Conservation (phyloP, 352 stramenopile species). For the Aphanomyces stellatus region DNA sequence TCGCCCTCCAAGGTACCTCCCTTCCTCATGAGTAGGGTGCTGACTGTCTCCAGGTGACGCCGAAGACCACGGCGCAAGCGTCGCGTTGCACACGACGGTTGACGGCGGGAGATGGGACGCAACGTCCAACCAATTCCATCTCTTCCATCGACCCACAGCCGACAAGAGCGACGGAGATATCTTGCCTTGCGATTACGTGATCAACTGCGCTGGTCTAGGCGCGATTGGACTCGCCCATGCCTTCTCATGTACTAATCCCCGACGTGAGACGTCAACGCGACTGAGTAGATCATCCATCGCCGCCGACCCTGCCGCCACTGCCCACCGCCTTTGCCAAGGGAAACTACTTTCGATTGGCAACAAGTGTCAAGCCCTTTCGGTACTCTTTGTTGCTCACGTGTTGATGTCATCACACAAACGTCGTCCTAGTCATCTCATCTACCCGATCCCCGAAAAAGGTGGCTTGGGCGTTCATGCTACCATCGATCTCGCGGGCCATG, state of each 20-base stretch:
- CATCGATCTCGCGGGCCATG: constrained; percentile 86
- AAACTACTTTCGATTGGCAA: constrained; percentile 90
- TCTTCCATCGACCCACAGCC: constrained; percentile 10
- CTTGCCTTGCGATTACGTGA: constrained; percentile 84
- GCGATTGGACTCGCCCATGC: constrained; percentile 35
- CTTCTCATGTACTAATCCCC: constrained; percentile 12
- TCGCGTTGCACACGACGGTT: constrained; percentile 70
- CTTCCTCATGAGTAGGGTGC: neutral
- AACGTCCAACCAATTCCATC: constrained; percentile 23
- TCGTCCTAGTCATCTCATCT: constrained; percentile 80
- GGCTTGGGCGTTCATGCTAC: constrained; percentile 96
- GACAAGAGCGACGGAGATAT: constrained; percentile 40
- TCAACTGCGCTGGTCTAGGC: constrained; percentile 89
- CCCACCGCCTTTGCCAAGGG: constrained; percentile 88
- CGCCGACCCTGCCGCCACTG: too few species aligned
- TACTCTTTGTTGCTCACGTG: constrained; percentile 12
- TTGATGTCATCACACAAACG: too few species aligned
- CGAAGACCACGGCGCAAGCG: constrained; percentile 14
- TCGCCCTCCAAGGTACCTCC: constrained; percentile 63
- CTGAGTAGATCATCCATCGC: too few species aligned
- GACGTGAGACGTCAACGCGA: too few species aligned
- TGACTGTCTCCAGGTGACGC: neutral
- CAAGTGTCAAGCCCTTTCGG: constrained; percentile 47
- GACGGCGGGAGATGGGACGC: constrained; percentile 29
- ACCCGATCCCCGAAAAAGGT: constrained; percentile 91